Conservation (phyloP, 768 basidiomycete genomes). For the Naganishia vishniacii region DNA sequence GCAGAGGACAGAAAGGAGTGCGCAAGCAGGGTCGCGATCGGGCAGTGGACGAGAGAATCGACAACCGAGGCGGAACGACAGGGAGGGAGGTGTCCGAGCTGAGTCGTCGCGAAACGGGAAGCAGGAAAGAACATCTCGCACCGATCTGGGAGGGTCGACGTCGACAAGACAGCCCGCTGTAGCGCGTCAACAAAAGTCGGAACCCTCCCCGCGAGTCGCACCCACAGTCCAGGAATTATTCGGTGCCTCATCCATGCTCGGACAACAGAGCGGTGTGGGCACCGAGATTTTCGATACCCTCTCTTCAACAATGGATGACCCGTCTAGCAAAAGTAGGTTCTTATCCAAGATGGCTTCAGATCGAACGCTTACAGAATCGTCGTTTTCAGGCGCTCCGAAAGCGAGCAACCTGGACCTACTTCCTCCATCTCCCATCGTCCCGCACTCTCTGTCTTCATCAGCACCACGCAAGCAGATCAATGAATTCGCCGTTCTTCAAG, state of each 20-base stretch:
- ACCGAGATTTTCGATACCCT: neutral
- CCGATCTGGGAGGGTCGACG: neutral
- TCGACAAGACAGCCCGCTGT: neutral
- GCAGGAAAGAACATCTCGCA: neutral
- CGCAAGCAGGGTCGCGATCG: neutral
- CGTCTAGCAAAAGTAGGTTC: neutral
- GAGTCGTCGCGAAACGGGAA: neutral
- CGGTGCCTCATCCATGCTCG: slow-evolving; percentile 5
- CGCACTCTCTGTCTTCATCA: neutral
- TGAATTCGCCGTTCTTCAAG: slow-evolving; percentile 16
- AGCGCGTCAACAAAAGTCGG: neutral
- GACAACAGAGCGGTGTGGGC: neutral
- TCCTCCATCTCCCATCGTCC: slow-evolving; percentile 9
- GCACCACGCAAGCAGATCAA: slow-evolving; percentile 2
- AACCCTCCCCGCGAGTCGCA: neutral
- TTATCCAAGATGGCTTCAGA: neutral
- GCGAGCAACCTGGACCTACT: neutral
- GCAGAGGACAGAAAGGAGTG: neutral
- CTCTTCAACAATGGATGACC: neutral
- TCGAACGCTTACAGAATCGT: neutral
- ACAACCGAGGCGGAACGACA: neutral
- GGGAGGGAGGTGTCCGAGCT: neutral
- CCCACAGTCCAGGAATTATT: slow-evolving; percentile 8
- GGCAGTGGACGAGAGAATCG: neutral
- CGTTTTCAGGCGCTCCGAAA: neutral